A percentile compares a stretch with the other conserved stretches of the same genome.
Conservation (phyloP, 2,329 filamentous ascomycete genomes). For the Cladosporium phlei region DNA sequence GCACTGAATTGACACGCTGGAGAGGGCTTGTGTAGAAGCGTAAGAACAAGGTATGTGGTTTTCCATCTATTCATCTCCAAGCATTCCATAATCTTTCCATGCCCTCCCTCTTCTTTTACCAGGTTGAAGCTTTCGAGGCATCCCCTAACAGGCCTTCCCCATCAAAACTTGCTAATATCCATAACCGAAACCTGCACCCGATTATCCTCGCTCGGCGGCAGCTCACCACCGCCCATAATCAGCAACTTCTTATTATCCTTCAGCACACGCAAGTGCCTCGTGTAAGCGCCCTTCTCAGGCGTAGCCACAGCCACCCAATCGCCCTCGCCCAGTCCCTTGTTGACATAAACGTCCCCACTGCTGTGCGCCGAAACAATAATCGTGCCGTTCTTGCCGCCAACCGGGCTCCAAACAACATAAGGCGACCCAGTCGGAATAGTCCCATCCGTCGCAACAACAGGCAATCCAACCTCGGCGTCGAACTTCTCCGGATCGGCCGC, state of each 20-base stretch:
- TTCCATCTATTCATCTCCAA: no score
- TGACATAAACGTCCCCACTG: slow-evolving; percentile 4
- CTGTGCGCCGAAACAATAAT: slow-evolving; percentile 38
- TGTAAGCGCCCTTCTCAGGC: slow-evolving; percentile 5
- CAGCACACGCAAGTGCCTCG: slow-evolving; percentile 5
- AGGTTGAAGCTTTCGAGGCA: no score
- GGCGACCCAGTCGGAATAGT: slow-evolving; percentile 43
- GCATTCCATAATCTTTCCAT: no score
- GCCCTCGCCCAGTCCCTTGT: slow-evolving; percentile 7
- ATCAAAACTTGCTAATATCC: slow-evolving; percentile 6
- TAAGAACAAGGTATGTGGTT: no score
- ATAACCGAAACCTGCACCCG: slow-evolving; percentile 1
- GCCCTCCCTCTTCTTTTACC: no score
- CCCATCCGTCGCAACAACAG: slow-evolving; percentile 41
- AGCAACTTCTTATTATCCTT: slow-evolving; percentile 10
- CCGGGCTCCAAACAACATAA: slow-evolving; percentile 48
- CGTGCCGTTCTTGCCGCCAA: slow-evolving; percentile 45
- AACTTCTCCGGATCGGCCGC: slow-evolving; percentile 44
- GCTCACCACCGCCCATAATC: slow-evolving; percentile 9
- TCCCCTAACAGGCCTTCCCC: no score
- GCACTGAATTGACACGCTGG: no score
- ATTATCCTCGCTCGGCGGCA: slow-evolving; percentile 8
- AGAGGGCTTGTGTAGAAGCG: no score
- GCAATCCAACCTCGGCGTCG: slow-evolving; percentile 34
- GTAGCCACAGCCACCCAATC: slow-evolving; percentile 4